A percentile compares a stretch with the other conserved stretches of the same genome.
These are phyloP conservation scores for Fusarium armeniacum DNA, from an alignment of 2,329 filamentous ascomycete genomes.

Conservation along the genomic window DNA sequence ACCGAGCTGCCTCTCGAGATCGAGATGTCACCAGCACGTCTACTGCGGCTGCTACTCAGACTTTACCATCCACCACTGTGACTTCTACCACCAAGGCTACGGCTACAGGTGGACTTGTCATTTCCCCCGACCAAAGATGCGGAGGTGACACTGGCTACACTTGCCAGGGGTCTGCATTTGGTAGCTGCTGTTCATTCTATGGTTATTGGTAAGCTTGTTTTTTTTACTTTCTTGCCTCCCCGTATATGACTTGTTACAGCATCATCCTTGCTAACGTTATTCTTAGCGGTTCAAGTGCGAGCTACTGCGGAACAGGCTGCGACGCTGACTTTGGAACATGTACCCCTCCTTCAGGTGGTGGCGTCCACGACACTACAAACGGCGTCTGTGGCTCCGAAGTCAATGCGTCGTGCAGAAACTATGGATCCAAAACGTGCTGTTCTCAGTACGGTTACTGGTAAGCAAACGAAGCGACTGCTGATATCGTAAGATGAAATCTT, in stretches of 20 bases:
- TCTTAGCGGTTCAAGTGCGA: constrained; percentile 51
- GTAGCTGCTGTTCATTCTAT: constrained; percentile 59
- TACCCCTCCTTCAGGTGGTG: constrained; percentile 37
- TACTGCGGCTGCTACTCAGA: constrained; percentile 30
- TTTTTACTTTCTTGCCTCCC: not conserved
- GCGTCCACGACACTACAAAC: constrained; percentile 54
- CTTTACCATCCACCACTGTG: constrained; percentile 24
- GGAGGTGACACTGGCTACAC: constrained; percentile 55
- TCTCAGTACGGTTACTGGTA: constrained; percentile 56
- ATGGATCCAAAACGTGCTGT: constrained; percentile 55
- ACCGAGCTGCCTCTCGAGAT: constrained; percentile 54
- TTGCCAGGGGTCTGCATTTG: constrained; percentile 55
- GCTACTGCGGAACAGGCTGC: constrained; percentile 58
- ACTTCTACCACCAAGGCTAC: constrained; percentile 33
- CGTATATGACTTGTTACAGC: not conserved
- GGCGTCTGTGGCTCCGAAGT: constrained; percentile 54
- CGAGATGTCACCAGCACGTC: constrained; percentile 26
- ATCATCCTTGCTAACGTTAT: constrained; percentile 24
- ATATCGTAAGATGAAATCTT: constrained; percentile 1
- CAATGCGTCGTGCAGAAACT: constrained; percentile 53
- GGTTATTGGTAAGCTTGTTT: constrained; percentile 56
- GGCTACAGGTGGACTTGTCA: constrained; percentile 40
- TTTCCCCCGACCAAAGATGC: constrained; percentile 56
- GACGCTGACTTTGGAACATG: constrained; percentile 55
- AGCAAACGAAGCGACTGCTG: constrained; percentile 14